Evolutionary conservation across 495 filamentous ascomycete species (phyloP).

Genomic region (Tuber borchii): DNA sequence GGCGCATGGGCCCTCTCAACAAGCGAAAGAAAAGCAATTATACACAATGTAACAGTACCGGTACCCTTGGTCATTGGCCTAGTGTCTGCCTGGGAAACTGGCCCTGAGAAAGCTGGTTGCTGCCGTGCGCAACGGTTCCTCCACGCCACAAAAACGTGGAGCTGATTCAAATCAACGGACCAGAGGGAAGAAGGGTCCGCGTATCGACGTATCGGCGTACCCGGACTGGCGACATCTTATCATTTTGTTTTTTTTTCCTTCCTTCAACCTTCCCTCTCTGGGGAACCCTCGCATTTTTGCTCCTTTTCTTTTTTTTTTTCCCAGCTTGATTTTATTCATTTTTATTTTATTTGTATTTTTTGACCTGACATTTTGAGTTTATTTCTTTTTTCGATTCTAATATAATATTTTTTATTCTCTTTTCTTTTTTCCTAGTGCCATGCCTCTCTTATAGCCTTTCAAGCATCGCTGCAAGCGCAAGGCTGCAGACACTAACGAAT

Average conservation of each 20-base stretch:
- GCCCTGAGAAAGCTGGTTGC: constrained; percentile 27
- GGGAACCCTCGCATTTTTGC: not conserved
- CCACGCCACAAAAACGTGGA: constrained; percentile 40
- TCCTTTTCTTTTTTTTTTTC: not conserved
- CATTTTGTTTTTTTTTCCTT: constrained; percentile 10
- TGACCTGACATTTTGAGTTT: not conserved
- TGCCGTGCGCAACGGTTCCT: constrained; percentile 37
- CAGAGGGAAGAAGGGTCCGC: constrained; percentile 26
- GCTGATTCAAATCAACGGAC: constrained; percentile 35
- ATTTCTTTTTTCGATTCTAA: not conserved
- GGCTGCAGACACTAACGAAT: constrained; percentile 18
- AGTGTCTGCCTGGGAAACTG: constrained; percentile 16
- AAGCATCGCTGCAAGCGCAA: constrained; percentile 4
- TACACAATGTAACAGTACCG: constrained; percentile 25
- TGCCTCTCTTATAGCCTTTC: constrained; percentile 10
- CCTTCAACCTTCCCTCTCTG: not conserved
- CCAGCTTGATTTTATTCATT: not conserved
- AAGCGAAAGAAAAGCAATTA: constrained; percentile 37
- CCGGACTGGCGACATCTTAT: constrained; percentile 31
- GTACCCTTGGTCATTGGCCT: constrained; percentile 6
- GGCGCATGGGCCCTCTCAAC: constrained; percentile 35
- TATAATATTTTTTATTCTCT: not conserved
- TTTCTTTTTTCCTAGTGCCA: not conserved
- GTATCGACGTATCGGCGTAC: constrained; percentile 39
- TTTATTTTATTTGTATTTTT: not conserved